phyloP scores from a whole-genome alignment of 768 basidiomycete genomes.

The Asterophora lycoperdoides region DNA sequence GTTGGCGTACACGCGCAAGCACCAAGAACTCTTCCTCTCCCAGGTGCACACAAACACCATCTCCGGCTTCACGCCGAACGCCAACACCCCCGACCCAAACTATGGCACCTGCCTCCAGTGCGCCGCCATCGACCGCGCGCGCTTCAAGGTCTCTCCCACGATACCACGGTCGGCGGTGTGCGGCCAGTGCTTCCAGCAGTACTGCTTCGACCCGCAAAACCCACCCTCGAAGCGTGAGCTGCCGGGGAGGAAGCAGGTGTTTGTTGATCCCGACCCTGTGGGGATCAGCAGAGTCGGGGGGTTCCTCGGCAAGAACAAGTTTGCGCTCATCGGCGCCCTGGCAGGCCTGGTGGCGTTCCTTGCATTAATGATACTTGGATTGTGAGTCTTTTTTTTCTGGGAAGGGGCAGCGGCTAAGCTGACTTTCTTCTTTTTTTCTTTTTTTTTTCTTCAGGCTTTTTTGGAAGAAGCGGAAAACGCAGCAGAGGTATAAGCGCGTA shows the following conservation, averaged over 20 bases:
- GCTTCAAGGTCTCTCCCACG: constrained; percentile 33
- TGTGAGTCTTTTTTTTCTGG: constrained; percentile 28
- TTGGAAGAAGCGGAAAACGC: constrained; percentile 24
- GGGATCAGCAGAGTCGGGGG: constrained; percentile 37
- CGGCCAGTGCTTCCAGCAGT: constrained; percentile 46
- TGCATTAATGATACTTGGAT: constrained; percentile 30
- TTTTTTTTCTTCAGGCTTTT: constrained; percentile 18
- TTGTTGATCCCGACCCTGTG: constrained; percentile 53
- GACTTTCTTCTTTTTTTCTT: background rate
- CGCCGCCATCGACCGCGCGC: constrained; percentile 50
- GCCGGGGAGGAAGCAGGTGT: constrained; percentile 41
- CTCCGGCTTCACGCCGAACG: constrained; percentile 57
- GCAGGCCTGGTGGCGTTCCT: constrained; percentile 40
- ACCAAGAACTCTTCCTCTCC: constrained; percentile 54
- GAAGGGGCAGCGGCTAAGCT: background rate
- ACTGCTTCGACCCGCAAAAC: constrained; percentile 48
- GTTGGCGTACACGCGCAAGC: constrained; percentile 53
- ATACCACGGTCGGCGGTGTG: constrained; percentile 38
- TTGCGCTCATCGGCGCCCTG: constrained; percentile 44
- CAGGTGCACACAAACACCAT: constrained; percentile 54
- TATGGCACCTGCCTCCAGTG: constrained; percentile 68
- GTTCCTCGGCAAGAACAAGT: constrained; percentile 45
- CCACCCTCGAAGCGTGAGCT: constrained; percentile 39
- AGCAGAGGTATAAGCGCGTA: constrained; percentile 14
- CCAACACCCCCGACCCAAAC: constrained; percentile 56